Percentiles rank a stretch among this genome's conserved stretches.
Conservation (phyloP, 768 basidiomycete genomes). For the Phlegmacium glaucopus region DNA sequence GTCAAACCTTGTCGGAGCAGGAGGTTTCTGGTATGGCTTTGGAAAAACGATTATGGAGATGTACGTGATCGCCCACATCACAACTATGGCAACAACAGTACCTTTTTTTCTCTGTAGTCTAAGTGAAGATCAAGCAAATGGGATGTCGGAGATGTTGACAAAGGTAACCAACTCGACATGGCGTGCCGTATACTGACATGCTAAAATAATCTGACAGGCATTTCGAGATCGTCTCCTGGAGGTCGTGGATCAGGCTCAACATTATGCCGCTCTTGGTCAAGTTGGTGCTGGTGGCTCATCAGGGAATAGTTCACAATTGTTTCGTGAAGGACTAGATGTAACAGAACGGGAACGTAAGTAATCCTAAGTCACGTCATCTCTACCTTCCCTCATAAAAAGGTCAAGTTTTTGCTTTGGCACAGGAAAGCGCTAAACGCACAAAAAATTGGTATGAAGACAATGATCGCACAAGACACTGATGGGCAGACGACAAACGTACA, state of each 20-base stretch:
- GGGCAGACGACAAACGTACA: background rate
- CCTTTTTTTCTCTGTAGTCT: conserved; percentile 43
- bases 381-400: background rate
- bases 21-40: conserved; percentile 91
- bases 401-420: conserved; percentile 81
- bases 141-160: conserved; percentile 68
- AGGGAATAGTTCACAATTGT: conserved; percentile 64
- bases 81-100: background rate
- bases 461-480: conserved; percentile 51
- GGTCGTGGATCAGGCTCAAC: conserved; percentile 83
- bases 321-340: conserved; percentile 89
- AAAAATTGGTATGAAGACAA: conserved; percentile 85
- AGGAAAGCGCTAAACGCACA: conserved; percentile 73
- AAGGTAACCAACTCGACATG: conserved; percentile 38
- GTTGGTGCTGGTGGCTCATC: conserved; percentile 49
- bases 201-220: conserved; percentile 41
- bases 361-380: background rate
- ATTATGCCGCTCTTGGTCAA: conserved; percentile 72
- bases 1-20: conserved; percentile 79
- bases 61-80: conserved; percentile 33
- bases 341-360: conserved; percentile 88
- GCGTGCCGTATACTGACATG: background rate
- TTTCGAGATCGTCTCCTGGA: conserved; percentile 77
- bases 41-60: conserved; percentile 84
- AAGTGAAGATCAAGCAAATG: conserved; percentile 67